Conservation (phyloP, 2,329 filamentous ascomycete genomes). For the Alternaria hordeiaustralica region DNA sequence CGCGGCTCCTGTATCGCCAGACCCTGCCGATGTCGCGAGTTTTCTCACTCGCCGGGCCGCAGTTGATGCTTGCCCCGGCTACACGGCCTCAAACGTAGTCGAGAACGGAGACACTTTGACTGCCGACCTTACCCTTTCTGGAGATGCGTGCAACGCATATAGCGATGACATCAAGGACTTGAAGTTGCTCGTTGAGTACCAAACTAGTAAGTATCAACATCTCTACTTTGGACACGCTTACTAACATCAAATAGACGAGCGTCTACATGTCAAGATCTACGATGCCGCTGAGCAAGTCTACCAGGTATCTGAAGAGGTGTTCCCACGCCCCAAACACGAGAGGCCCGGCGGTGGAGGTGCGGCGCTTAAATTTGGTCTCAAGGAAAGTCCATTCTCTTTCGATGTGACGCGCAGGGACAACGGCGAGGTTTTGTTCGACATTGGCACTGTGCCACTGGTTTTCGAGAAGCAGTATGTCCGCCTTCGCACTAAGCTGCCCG, state of each 20-base stretch:
- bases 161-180: slow-evolving; percentile 64
- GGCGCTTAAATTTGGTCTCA: slow-evolving; percentile 62
- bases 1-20: slow-evolving; percentile 22
- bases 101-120: slow-evolving; percentile 62
- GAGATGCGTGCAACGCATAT: slow-evolving; percentile 67
- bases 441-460: slow-evolving; percentile 68
- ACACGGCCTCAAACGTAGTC: slow-evolving; percentile 67
- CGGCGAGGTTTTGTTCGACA: slow-evolving; percentile 71
- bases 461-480: slow-evolving; percentile 82
- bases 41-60: slow-evolving; percentile 11
- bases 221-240: neutral
- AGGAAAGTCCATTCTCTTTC: slow-evolving; percentile 71
- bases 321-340: slow-evolving; percentile 64
- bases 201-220: slow-evolving; percentile 57
- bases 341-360: slow-evolving; percentile 43
- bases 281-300: slow-evolving; percentile 74
- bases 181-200: slow-evolving; percentile 66
- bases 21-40: slow-evolving; percentile 2
- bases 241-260: slow-evolving; percentile 57
- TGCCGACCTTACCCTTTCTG: slow-evolving; percentile 73
- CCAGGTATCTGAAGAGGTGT: slow-evolving; percentile 73
- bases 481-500: slow-evolving; percentile 72
- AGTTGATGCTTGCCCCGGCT: slow-evolving; percentile 70
- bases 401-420: slow-evolving; percentile 65
- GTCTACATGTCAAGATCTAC: slow-evolving; percentile 77